These are phyloP conservation scores for Amoeboaphelidium protococcarum DNA, from an alignment of 371 early-diverging fungal genomes.

Conservation along the genomic window DNA sequence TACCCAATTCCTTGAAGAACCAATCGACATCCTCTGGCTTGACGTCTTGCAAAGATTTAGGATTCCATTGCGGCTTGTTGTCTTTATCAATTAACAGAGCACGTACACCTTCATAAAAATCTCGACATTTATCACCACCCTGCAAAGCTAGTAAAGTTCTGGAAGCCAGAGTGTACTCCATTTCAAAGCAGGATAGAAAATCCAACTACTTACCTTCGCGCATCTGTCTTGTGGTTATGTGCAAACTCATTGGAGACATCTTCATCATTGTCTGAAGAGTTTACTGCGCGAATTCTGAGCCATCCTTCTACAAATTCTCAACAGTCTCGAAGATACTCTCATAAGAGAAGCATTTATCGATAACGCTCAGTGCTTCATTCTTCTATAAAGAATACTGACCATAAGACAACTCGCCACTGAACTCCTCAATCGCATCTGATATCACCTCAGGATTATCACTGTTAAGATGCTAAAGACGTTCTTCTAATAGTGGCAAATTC, in stretches of 20 bases:
- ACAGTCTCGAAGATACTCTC: slow-evolving; percentile 53
- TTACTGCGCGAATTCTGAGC: slow-evolving; percentile 30
- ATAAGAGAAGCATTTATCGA: slow-evolving; percentile 37
- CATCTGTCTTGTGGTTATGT: slow-evolving; percentile 51
- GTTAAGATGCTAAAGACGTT: slow-evolving; percentile 51
- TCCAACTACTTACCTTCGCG: slow-evolving; percentile 34
- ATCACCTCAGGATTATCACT: slow-evolving; percentile 52
- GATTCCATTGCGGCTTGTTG: slow-evolving; percentile 43
- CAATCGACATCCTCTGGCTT: no score
- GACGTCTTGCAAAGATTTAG: no score
- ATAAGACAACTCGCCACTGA: slow-evolving; percentile 29
- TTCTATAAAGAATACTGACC: slow-evolving; percentile 3
- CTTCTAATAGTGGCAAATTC: slow-evolving; percentile 45
- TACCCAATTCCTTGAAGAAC: no score
- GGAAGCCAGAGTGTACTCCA: slow-evolving; percentile 57
- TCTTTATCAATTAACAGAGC: slow-evolving; percentile 41
- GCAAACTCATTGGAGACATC: slow-evolving; percentile 61
- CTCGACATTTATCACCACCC: slow-evolving; percentile 28
- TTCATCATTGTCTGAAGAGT: slow-evolving; percentile 30
- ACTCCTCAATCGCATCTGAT: slow-evolving; percentile 70
- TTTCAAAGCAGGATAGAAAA: slow-evolving; percentile 48
- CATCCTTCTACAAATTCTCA: slow-evolving; percentile 34
- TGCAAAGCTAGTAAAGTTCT: slow-evolving; percentile 30
- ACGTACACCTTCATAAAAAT: slow-evolving; percentile 67
- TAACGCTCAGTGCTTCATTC: background rate